Evolutionary conservation across 73 alveolate species (phyloP), one percentile per base, ranked within the genome.

Genomic region (Tetrahymena thermophila): DNA sequence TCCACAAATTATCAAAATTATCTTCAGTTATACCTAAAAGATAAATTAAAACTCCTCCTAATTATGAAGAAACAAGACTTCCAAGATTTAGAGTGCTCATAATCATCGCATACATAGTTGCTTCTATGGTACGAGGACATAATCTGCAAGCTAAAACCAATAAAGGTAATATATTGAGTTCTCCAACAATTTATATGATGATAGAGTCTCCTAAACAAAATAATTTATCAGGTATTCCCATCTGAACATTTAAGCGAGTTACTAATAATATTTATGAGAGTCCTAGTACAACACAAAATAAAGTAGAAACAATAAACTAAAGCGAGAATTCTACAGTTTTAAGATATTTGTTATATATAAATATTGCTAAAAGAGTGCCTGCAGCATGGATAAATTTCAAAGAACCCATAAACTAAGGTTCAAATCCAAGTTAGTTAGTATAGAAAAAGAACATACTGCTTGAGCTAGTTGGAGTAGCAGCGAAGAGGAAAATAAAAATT

Each of bases 101-200:
- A 8, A 98, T 94, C 96, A 97, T 94, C n/a, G 98, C 99, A 95
- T 97, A 98, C 96, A 98, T 96, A 6, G 98, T 93, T 17, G 99
- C 99, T 94, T 98, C 99, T 23, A 98, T 97, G 28, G 96, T 93
- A 85, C 97, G 97, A 6, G 99, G 99, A 42, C 99, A 97, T 85
- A 98, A 96, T 84, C 96, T 96, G 84, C 98, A 97, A n/a, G 99
- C 98, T 31, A 97, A 93, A 4, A 98, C 98, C 96, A 98, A 95
- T 13, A 98, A 43, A 31, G 99, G 99, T 96, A 98, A 96, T 35
- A 98, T 35, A 96, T 94, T 96, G 94, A 98, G 55, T 94, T 97
- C 96, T 85, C 96, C 96, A 84, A 96, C 84, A 95, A 85, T 85
- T 97, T 96, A 89, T 95, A 94, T 84, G 43, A 96, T 35, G 50